phyloP scores from a whole-genome alignment of 805 yeast species.

The Ogataea sp. region DNA sequence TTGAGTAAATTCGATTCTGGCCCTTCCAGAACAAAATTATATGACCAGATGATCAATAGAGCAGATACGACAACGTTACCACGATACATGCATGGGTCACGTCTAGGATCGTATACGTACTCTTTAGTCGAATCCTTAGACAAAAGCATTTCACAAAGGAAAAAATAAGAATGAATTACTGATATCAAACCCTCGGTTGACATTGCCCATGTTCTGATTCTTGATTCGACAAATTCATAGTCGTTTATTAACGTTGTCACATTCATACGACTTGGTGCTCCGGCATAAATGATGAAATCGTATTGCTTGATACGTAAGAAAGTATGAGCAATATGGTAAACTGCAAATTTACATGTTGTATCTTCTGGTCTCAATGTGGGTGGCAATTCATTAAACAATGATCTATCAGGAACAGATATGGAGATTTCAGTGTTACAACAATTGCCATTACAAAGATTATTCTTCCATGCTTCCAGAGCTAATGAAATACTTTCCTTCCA shows the following conservation, averaged over 20 bases:
- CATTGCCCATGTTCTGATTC: conserved; percentile 42
- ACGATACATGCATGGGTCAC: conserved; percentile 22
- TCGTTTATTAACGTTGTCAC: conserved; percentile 47
- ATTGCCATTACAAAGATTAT: conserved; percentile 21
- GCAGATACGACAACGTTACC: conserved; percentile 30
- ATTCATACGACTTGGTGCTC: conserved; percentile 69
- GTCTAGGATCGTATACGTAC: conserved; percentile 26
- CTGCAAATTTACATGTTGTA: conserved; percentile 47
- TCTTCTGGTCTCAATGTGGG: conserved; percentile 11
- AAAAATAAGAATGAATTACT: conserved; percentile 47
- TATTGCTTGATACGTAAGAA: conserved; percentile 56
- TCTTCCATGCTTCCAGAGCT: conserved; percentile 59
- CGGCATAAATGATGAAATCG: conserved; percentile 69
- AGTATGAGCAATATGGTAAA: conserved; percentile 63
- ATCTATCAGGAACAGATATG: neutral
- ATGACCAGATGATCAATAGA: conserved; percentile 38
- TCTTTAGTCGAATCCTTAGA: conserved; percentile 21
- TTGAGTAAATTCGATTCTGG: conserved; percentile 34
- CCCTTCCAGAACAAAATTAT: conserved; percentile 35
- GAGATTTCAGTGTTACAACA: conserved; percentile 5
- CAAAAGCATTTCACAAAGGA: conserved; percentile 48
- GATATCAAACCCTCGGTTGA: conserved; percentile 37
- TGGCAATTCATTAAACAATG: neutral
- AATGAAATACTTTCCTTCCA: conserved; percentile 62
- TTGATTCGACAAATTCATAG: conserved; percentile 35